Evolutionary conservation across 2,329 filamentous ascomycete species (phyloP), one percentile per base, ranked within the genome.

Genomic region (Fusarium sp.): DNA sequence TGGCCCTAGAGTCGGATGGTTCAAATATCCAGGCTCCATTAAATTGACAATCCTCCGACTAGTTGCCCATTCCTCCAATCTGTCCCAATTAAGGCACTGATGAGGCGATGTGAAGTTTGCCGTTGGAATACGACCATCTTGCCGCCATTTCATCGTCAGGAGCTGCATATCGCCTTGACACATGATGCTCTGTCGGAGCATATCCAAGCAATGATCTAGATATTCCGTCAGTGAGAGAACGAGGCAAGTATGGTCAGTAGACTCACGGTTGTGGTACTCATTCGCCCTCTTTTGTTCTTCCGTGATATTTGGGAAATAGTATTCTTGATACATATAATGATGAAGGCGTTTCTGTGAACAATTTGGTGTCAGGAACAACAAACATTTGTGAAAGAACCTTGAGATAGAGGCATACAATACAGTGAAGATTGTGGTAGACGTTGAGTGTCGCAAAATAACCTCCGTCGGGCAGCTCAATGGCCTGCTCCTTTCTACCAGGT

Each of bases 191-290:
- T 51, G 48, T 22, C 48, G 31, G 13, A 51, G 9, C 48, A 51
- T 51, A 51, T 51, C 48, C 4, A 51, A 22, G 4, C 31, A 51
- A 22, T 51, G 48, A 9, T 51, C 48, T 51, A 11, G 5, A 7
- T 15, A 4, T 15, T 14, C 0, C 0, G 22, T 35, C 4, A 51
- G 31, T 5, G 16, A 15, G n/a, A 35, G 4, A 11, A 20, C 26
- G 4, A 1, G 6, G 12, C 2, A 14, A 35, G 24, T 3, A 11
- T 6, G 13, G 3, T 6, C 2, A 2, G n/a, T 8, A 24, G 9
- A 51, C 48, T 26, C 1, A 51, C 48, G 48, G n/a, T 51, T 51
- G 5, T 51, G 48, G 9, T 51, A 36, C 18, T 51, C 48, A 12
- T 51, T 36, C 1, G 31, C 31, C 9, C 31, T 51, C 18, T 26